Conservation (phyloP, 2,329 filamentous ascomycete genomes). For the Colletotrichum phormii region DNA sequence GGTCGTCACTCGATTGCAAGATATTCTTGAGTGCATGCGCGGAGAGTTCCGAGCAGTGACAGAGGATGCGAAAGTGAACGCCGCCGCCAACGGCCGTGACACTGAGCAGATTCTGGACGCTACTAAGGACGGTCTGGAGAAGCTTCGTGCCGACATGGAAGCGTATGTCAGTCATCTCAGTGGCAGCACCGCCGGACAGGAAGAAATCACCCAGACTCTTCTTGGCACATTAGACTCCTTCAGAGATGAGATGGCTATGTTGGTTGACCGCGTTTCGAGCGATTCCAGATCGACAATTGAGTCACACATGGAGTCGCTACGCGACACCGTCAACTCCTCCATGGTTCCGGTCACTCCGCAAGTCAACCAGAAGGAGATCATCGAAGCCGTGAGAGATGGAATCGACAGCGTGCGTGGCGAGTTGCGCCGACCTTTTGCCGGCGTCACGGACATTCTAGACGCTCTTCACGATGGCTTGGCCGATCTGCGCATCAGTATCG, state of each 20-base stretch:
- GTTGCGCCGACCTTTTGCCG: constrained; percentile 73
- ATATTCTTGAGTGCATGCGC: constrained; percentile 72
- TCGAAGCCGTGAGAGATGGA: constrained; percentile 77
- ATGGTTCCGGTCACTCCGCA: constrained; percentile 70
- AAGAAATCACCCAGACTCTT: constrained; percentile 81
- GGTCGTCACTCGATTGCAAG: constrained; percentile 67
- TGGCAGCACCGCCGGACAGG: constrained; percentile 74
- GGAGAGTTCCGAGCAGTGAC: constrained; percentile 70
- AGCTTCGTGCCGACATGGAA: constrained; percentile 83
- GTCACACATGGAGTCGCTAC: constrained; percentile 84
- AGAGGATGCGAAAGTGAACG: constrained; percentile 79
- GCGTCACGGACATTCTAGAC: constrained; percentile 89
- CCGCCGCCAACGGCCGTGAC: constrained; percentile 81
- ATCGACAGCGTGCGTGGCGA: constrained; percentile 82
- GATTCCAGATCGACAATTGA: constrained; percentile 77
- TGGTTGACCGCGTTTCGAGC: constrained; percentile 63
- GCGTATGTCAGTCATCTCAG: constrained; percentile 80
- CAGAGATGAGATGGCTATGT: constrained; percentile 73
- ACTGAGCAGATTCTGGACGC: constrained; percentile 91
- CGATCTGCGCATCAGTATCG: constrained; percentile 80
- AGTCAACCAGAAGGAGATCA: constrained; percentile 71
- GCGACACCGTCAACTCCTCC: constrained; percentile 79
- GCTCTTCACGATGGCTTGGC: constrained; percentile 90
- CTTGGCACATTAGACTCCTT: constrained; percentile 74
- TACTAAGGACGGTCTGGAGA: constrained; percentile 87